A percentile compares a stretch with the other conserved stretches of the same genome.
phyloP scores from a whole-genome alignment of 1,284 basidiomycete genomes.

The Neotropicomus parvogracilis region DNA sequence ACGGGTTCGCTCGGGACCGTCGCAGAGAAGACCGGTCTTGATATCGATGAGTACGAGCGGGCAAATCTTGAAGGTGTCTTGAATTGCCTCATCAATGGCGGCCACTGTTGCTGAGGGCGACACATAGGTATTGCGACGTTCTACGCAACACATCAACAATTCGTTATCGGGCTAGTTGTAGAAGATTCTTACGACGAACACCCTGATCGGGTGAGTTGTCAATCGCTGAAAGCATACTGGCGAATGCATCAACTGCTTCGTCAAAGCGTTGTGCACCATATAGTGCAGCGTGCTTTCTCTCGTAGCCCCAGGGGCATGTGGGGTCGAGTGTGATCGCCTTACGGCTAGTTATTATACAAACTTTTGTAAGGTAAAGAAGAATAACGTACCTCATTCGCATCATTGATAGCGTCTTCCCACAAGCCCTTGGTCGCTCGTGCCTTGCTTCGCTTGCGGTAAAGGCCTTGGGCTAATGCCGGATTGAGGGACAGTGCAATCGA shows the following conservation, averaged over 20 bases:
- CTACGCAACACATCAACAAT: neutral
- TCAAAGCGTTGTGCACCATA: neutral
- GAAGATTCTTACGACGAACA: neutral
- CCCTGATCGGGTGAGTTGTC: neutral
- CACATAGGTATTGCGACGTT: neutral
- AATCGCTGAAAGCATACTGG: neutral
- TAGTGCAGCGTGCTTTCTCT: conserved; percentile 1
- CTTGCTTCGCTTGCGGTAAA: conserved; percentile 2
- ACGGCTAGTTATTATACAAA: neutral
- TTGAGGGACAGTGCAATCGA: conserved; percentile 10
- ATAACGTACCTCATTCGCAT: neutral
- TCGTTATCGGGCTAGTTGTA: neutral
- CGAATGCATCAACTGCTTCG: neutral
- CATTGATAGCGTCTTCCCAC: conserved; percentile 2
- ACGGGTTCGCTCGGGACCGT: neutral
- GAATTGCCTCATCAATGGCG: neutral
- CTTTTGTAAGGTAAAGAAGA: neutral
- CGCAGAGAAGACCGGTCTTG: conserved; percentile 1
- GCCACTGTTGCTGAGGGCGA: neutral
- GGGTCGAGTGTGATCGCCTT: conserved; percentile 1
- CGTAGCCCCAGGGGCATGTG: conserved; percentile 1
- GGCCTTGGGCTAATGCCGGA: neutral
- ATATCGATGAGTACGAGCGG: neutral
- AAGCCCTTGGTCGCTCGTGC: neutral
- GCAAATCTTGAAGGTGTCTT: neutral